These are phyloP conservation scores for Malus hybrid DNA, from an alignment of 331 rosid genomes.

Conservation along the genomic window DNA sequence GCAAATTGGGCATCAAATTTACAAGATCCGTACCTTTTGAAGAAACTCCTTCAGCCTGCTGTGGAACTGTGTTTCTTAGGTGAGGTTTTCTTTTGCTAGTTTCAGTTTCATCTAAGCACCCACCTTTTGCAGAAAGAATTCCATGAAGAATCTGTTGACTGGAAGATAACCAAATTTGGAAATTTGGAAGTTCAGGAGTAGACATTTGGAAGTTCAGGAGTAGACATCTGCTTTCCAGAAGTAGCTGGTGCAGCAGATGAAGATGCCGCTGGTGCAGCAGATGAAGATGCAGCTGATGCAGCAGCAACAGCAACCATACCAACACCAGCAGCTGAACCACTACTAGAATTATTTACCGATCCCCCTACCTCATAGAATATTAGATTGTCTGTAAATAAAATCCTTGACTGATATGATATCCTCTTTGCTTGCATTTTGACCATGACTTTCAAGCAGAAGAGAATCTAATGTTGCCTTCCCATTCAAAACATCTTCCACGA, in stretches of 20 bases:
- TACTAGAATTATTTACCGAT: constrained; percentile 40
- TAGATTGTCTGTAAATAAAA: constrained; percentile 74
- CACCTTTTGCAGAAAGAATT: constrained; percentile 73
- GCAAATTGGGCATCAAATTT: too few species aligned
- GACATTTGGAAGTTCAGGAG: constrained; percentile 74
- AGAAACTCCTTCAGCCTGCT: constrained; percentile 37
- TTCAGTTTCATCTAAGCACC: constrained; percentile 71
- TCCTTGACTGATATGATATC: constrained; percentile 72
- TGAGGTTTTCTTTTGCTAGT: constrained; percentile 60
- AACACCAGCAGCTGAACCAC: constrained; percentile 68
- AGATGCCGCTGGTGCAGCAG: constrained; percentile 76
- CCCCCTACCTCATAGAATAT: constrained; percentile 84
- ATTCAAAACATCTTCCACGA: constrained; percentile 69
- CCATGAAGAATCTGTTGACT: constrained; percentile 58
- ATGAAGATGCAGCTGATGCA: constrained; percentile 54
- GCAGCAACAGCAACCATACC: constrained; percentile 96
- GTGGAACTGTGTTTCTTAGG: constrained; percentile 33
- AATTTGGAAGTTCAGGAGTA: constrained; percentile 30
- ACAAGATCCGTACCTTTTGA: constrained; percentile 39
- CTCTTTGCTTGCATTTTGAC: constrained; percentile 57
- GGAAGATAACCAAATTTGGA: constrained; percentile 78
- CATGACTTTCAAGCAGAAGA: constrained; percentile 77
- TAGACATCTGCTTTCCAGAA: constrained; percentile 45
- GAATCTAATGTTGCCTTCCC: constrained; percentile 83
- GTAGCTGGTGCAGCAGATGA: constrained; percentile 75